phyloP scores from a whole-genome alignment of 306 rosid species.

The Coriaria nepalensis region DNA sequence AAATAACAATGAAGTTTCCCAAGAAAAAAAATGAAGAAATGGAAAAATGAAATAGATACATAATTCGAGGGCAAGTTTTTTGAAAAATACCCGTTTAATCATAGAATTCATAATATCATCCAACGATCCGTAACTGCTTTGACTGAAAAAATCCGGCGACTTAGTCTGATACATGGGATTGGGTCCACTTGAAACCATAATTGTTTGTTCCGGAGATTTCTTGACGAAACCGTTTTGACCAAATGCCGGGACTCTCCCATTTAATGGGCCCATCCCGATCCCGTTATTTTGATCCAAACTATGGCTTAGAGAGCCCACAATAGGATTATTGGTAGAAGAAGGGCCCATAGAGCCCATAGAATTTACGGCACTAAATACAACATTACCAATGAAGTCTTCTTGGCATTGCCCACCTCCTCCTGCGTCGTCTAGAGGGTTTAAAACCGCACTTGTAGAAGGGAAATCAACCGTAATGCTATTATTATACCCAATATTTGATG shows the following conservation, averaged over 20 bases:
- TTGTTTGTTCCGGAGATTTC: slow-evolving; percentile 19
- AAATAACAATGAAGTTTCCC: not conserved
- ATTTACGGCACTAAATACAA: slow-evolving; percentile 21
- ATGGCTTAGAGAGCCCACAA: slow-evolving; percentile 17
- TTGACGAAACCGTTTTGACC: slow-evolving; percentile 15
- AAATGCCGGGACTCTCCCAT: slow-evolving; percentile 21
- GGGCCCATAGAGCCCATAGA: slow-evolving; percentile 14
- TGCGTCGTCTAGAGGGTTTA: slow-evolving; percentile 27
- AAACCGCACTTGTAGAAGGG: slow-evolving; percentile 28
- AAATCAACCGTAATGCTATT: slow-evolving; percentile 27
- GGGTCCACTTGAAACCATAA: slow-evolving; percentile 23
- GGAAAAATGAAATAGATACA: not conserved
- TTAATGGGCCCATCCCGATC: slow-evolving; percentile 17
- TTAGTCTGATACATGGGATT: slow-evolving; percentile 21
- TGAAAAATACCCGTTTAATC: slow-evolving; percentile 33
- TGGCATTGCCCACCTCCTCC: slow-evolving; percentile 26
- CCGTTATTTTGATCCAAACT: slow-evolving; percentile 30
- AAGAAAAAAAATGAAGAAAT: not conserved
- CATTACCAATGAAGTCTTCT: slow-evolving; percentile 43
- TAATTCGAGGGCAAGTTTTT: not conserved
- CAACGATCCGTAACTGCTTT: slow-evolving; percentile 21
- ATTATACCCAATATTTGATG: slow-evolving; percentile 22
- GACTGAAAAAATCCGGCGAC: slow-evolving; percentile 25
- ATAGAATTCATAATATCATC: slow-evolving; percentile 36
- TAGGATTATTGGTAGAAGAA: slow-evolving; percentile 1